Percentiles rank a stretch among this genome's conserved stretches.
Evolutionary conservation across 2,329 filamentous ascomycete species (phyloP).

Genomic region (Thielaviopsis euricoi): DNA sequence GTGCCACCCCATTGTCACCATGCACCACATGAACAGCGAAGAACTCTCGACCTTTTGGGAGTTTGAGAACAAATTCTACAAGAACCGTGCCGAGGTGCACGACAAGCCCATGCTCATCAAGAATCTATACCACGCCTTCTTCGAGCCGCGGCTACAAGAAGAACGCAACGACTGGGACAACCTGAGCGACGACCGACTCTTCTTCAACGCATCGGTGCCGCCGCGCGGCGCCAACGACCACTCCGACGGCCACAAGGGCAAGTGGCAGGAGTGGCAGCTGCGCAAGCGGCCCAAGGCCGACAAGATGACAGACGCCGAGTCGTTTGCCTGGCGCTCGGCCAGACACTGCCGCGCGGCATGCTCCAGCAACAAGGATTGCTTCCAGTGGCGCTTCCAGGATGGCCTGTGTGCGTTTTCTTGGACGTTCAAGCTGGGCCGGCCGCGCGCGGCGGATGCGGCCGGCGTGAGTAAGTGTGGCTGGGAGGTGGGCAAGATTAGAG

Average conservation of each 20-base stretch:
- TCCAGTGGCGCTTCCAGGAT: constrained; percentile 26
- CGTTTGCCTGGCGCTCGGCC: constrained; percentile 24
- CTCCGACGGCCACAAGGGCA: constrained; percentile 17
- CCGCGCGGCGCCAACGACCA: constrained; percentile 14
- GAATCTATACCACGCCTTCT: constrained; percentile 31
- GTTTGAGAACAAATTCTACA: constrained; percentile 29
- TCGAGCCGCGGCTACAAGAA: constrained; percentile 23
- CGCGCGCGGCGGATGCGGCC: constrained; percentile 19
- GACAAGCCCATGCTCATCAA: constrained; percentile 23
- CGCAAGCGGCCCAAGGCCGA: constrained; percentile 19
- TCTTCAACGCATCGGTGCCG: constrained; percentile 16
- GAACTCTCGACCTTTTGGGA: constrained; percentile 34
- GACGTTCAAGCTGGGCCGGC: constrained; percentile 24
- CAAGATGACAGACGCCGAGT: constrained; percentile 22
- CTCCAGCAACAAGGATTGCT: constrained; percentile 20
- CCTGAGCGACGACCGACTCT: constrained; percentile 27
- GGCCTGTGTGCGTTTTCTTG: constrained; percentile 22
- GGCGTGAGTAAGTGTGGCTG: constrained; percentile 24
- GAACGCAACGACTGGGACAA: constrained; percentile 37
- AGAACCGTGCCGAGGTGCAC: constrained; percentile 12
- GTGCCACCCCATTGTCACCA: constrained; percentile 39
- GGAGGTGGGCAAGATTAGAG: constrained; percentile 24
- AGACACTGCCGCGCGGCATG: constrained; percentile 30
- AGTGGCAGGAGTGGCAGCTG: constrained; percentile 15
- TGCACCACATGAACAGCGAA: constrained; percentile 36